Conservation (phyloP, 768 basidiomycete genomes). For the Suillus fuscotomentosus region DNA sequence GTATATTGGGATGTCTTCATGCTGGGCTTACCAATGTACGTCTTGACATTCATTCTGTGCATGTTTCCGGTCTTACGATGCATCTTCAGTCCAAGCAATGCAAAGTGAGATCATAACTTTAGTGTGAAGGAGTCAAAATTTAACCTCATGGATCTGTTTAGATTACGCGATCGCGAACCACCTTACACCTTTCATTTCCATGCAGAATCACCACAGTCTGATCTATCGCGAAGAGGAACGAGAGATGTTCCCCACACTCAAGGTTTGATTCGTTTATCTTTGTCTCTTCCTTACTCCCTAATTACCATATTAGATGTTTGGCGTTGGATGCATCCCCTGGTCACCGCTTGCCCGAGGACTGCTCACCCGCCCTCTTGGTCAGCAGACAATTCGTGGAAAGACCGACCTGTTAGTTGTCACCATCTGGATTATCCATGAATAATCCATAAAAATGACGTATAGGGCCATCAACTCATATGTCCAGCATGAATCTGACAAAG, state of each 20-base stretch:
- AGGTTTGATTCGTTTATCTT: slow-evolving; percentile 29
- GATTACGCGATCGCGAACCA: slow-evolving; percentile 62
- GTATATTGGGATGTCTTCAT: slow-evolving; percentile 59
- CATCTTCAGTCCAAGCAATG: slow-evolving; percentile 48
- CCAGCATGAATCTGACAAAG: slow-evolving; percentile 30
- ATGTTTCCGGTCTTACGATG: background rate
- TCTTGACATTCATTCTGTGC: background rate
- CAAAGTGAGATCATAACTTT: slow-evolving; percentile 40
- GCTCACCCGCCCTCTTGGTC: slow-evolving; percentile 39
- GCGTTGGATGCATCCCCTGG: slow-evolving; percentile 60
- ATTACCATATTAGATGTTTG: slow-evolving; percentile 38
- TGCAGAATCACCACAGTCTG: slow-evolving; percentile 67
- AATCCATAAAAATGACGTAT: background rate
- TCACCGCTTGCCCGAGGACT: slow-evolving; percentile 55
- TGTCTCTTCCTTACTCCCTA: background rate
- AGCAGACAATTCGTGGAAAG: slow-evolving; percentile 39
- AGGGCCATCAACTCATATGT: slow-evolving; percentile 20
- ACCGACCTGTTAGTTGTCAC: slow-evolving; percentile 29
- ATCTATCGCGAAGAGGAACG: slow-evolving; percentile 66
- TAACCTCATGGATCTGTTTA: slow-evolving; percentile 16
- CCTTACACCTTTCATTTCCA: slow-evolving; percentile 61
- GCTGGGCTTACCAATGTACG: slow-evolving; percentile 55
- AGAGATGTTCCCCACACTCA: slow-evolving; percentile 60
- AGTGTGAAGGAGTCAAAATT: background rate
- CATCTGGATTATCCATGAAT: background rate